Conservation (phyloP, 192 early-diverging fungal genomes). For the Coemansia sp. region DNA sequence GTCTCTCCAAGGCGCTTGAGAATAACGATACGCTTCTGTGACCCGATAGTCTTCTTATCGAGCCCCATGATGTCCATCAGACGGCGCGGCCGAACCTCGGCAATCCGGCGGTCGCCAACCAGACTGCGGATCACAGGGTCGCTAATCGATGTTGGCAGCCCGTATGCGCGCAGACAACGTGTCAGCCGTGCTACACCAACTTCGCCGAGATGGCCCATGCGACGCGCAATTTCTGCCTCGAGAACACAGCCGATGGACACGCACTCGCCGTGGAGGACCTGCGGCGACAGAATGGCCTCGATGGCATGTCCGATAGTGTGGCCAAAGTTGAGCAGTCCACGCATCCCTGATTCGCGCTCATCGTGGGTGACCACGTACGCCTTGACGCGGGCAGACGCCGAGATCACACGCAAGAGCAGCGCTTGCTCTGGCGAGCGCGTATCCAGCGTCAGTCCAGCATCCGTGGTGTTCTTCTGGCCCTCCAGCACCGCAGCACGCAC, state of each 20-base stretch:
- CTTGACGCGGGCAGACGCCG: slow-evolving; percentile 88
- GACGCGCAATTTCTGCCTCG: slow-evolving; percentile 91
- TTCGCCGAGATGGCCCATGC: slow-evolving; percentile 83
- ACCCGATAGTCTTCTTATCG: slow-evolving; percentile 96
- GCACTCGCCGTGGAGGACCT: slow-evolving; percentile 95
- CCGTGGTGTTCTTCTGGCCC: slow-evolving; percentile 17
- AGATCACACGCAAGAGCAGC: slow-evolving; percentile 80
- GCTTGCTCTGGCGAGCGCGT: slow-evolving; percentile 65
- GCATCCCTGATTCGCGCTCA: slow-evolving; percentile 92
- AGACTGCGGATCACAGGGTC: slow-evolving; percentile 72
- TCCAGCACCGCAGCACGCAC: slow-evolving; percentile 75
- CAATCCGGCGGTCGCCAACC: slow-evolving; percentile 63
- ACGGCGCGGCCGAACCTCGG: slow-evolving; percentile 68
- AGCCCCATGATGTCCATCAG: slow-evolving; percentile 91
- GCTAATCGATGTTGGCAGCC: slow-evolving; percentile 81
- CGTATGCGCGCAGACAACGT: slow-evolving; percentile 82
- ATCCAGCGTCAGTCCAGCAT: slow-evolving; percentile 36
- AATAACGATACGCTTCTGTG: slow-evolving; percentile 89
- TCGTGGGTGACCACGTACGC: slow-evolving; percentile 94
- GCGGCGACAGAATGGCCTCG: slow-evolving; percentile 87
- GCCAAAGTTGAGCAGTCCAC: slow-evolving; percentile 95
- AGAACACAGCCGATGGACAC: slow-evolving; percentile 93
- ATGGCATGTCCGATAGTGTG: slow-evolving; percentile 97
- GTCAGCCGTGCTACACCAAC: slow-evolving; percentile 84
- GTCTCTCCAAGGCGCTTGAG: slow-evolving; percentile 83